Evolutionary conservation across 805 yeast species (phyloP), one percentile per base, ranked within the genome.

Genomic region (Saccharomycopsis oosterbeekiorum): DNA sequence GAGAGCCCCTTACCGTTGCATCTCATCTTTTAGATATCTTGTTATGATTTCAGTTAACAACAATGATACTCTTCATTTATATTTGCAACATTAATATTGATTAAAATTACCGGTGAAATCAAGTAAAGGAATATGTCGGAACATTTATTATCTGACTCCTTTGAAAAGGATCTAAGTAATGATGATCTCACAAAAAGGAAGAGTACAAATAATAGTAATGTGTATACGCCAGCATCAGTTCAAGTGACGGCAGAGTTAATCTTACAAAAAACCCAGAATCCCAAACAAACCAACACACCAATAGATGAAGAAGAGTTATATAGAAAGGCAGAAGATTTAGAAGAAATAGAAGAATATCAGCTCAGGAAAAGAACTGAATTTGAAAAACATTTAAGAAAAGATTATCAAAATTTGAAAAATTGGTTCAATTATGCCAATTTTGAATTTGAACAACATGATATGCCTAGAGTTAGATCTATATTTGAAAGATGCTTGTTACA

Each of bases 401-500:
- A 93, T 70, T 75, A 96, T 62, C 80, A 86, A 41, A 91, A 90
- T 68, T 78, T 81, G 68, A 86, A 89, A 1, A 96, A 91, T 70
- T 94, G 98, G 97, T 78, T 89, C 70, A 77, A 97, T 60, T 94
- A 93, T 71, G 98, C 97, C 0, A 81, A 80, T 62, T 89, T 91
- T 82, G 99, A 93, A 72, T 71, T 85, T 3, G 87, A 86, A 4
- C 93, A 89, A 67, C 86, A 84, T 63, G 96, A 93, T 68, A 78
- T 81, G 63, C 77, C 81, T 19, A 76, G 97, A 24, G 96, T 96
- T 0, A 76, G 98, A 60, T 88, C 97, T 0, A 78, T 94, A 5
- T 88, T 87, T 73, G 99, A 93, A 71, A 77, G 98, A 58, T 96
- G 96, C 0, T 70, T 93, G 39, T 86, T 84, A 59, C 89, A 89